Evolutionary conservation across 805 yeast genomes (phyloP), one percentile per base, ranked within the genome.

Genomic region (Starmerella davenportii): DNA sequence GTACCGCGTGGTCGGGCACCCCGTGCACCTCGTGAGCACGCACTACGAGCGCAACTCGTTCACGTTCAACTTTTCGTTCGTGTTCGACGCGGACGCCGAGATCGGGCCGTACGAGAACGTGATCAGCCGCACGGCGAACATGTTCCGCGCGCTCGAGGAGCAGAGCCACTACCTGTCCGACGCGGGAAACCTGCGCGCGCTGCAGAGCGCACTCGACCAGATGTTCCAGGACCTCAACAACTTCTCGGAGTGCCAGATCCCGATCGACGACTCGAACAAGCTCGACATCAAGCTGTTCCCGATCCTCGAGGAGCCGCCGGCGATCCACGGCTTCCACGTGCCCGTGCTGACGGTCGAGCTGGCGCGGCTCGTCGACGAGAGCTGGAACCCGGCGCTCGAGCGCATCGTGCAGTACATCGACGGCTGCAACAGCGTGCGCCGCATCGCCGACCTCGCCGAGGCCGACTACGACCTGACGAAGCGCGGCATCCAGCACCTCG

Each of bases 301-400:
- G 0, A 63, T 80, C n/a, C 62, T 78, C 27, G 77, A 79, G 11
- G 79, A 85, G 1, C 94, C 84, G 2, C 76, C 85, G 0, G 70
- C 70, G 35, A 61, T 90, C 18, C 65, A 74, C 36, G 72, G 92
- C 0, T 79, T 65, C 49, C 93, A 87, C 55, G 99, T 90, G 1
- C 98, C 98, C 0, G 71, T 85, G 4, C 72, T 92, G n/a, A 76
- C 87, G 0, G 93, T 90, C 1, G 73, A 74, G 38, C 60, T 90
- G 25, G 67, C 68, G 21, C 61, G 69, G 29, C 63, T 90, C 44
- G 75, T 81, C 32, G 98, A 90, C 56, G 77, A 79, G 7, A 77
- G 79, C 50, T 90, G 98, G 95, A 98, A 90, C 57, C 95, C 95
- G 1, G 87, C 96, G 2, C 78, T 90, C 90, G 64, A 82, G 34